phyloP scores from a whole-genome alignment of 495 filamentous ascomycete genomes.

The Apodospora peruviana region DNA sequence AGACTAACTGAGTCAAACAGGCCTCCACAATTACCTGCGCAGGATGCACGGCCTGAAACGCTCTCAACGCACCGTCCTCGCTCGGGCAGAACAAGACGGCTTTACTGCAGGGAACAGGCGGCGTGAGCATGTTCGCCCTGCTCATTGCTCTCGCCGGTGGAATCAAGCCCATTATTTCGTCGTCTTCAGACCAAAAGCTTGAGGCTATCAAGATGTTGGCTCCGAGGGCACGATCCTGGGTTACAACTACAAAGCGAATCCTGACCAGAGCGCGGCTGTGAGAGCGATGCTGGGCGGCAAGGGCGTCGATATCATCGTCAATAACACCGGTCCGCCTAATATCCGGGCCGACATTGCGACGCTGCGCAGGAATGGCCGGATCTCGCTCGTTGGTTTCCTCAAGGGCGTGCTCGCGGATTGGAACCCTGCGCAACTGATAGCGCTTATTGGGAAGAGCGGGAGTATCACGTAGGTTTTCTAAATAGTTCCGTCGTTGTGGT shows the following conservation, averaged over 20 bases:
- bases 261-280: conserved; percentile 15
- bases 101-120: conserved; percentile 14
- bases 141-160: conserved; percentile 19
- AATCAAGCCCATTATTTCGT: conserved; percentile 32
- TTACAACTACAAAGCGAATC: conserved; percentile 23
- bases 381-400: not conserved
- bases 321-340: conserved; percentile 8
- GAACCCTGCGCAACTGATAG: not conserved
- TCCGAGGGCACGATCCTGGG: not conserved
- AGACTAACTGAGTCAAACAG: not conserved
- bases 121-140: conserved; percentile 15
- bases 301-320: conserved; percentile 23
- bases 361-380: not conserved
- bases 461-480: not conserved
- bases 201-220: conserved; percentile 1
- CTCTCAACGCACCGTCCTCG: conserved; percentile 2
- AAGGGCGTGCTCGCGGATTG: not conserved
- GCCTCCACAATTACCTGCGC: conserved; percentile 9
- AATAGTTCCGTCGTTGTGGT: not conserved
- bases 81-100: not conserved
- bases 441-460: not conserved
- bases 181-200: conserved; percentile 29
- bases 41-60: conserved; percentile 9
- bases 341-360: conserved; percentile 6
- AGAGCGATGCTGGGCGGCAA: conserved; percentile 18